Conservation (phyloP, 2,329 filamentous ascomycete species). For the Xylaria sp. region DNA sequence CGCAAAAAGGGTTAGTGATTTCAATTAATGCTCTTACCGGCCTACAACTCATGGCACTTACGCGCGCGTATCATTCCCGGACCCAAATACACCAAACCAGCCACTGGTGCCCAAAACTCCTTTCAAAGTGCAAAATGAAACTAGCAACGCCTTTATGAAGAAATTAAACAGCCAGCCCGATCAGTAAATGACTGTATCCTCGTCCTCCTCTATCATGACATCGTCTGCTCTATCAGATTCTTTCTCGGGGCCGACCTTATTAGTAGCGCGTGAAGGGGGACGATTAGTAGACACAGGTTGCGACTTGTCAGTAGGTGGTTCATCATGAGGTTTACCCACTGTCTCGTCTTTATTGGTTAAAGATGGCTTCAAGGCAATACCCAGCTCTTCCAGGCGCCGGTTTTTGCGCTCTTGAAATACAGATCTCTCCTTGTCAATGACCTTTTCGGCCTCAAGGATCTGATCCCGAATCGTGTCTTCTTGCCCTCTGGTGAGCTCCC, state of each 20-base stretch:
- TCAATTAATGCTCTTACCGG: constrained; percentile 8
- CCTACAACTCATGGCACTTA: constrained; percentile 11
- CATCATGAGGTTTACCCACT: constrained; percentile 52
- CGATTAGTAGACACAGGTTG: constrained; percentile 47
- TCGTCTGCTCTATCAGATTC: constrained; percentile 72
- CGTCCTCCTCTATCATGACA: constrained; percentile 81
- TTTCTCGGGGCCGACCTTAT: constrained; percentile 45
- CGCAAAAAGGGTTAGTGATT: constrained; percentile 6
- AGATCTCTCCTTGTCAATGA: constrained; percentile 67
- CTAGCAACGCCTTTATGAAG: background rate
- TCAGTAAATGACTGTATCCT: constrained; percentile 91
- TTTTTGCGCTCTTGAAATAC: constrained; percentile 63
- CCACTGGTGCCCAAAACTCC: constrained; percentile 13
- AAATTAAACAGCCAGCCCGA: background rate
- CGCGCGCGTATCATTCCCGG: constrained; percentile 2
- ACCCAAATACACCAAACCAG: constrained; percentile 5
- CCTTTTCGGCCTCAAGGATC: constrained; percentile 66
- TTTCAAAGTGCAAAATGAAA: constrained; percentile 12
- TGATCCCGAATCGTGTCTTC: constrained; percentile 74
- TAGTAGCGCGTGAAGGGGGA: constrained; percentile 35
- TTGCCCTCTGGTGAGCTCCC: constrained; percentile 73
- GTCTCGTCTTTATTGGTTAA: constrained; percentile 45
- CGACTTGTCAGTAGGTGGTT: constrained; percentile 46
- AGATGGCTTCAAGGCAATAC: constrained; percentile 37
- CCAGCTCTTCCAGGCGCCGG: constrained; percentile 48